Conservation (phyloP, 352 stramenopile species). For the Phytophthora cryptogea region DNA sequence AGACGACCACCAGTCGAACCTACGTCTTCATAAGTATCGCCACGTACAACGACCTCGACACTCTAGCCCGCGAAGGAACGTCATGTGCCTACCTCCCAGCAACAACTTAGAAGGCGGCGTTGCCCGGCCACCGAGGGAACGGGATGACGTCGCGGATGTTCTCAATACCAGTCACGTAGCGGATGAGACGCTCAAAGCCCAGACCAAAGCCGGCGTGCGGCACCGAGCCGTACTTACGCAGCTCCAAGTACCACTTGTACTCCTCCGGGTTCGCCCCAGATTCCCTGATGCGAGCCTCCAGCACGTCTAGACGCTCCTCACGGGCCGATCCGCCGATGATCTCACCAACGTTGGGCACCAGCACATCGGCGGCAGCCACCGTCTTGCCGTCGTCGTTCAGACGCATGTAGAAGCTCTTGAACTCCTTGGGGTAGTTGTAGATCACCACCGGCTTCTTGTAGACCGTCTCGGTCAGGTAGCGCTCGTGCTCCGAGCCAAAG, state of each 20-base stretch:
- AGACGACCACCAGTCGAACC: not conserved
- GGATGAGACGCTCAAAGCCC: conserved; percentile 98
- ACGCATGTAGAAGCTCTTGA: conserved; percentile 99
- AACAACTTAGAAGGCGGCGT: conserved; percentile 88
- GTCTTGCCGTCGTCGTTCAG: conserved; percentile 97
- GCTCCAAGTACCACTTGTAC: conserved; percentile 98
- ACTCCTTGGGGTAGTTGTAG: conserved; percentile 98
- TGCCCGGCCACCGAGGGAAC: conserved; percentile 96
- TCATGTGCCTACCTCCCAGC: conserved; percentile 5
- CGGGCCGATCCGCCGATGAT: conserved; percentile 98
- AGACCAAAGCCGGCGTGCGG: conserved; percentile 97
- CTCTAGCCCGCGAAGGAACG: conserved; percentile 10
- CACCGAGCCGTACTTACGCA: conserved; percentile 94
- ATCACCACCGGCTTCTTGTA: conserved; percentile 95
- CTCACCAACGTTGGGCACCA: conserved; percentile 97
- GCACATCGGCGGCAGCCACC: conserved; percentile 96
- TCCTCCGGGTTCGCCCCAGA: conserved; percentile 80
- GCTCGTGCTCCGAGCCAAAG: conserved; percentile 97
- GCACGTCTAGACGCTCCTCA: conserved; percentile 93
- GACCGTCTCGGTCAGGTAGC: conserved; percentile 93
- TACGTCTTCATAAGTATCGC: conserved; percentile 16
- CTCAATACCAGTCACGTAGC: conserved; percentile 98
- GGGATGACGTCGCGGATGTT: conserved; percentile 99
- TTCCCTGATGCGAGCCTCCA: conserved; percentile 77
- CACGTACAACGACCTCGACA: conserved; percentile 4